A percentile compares a stretch with the other conserved stretches of the same genome.
Conservation (phyloP, 805 yeast species). For the Tetrapisispora pingtungensis region DNA sequence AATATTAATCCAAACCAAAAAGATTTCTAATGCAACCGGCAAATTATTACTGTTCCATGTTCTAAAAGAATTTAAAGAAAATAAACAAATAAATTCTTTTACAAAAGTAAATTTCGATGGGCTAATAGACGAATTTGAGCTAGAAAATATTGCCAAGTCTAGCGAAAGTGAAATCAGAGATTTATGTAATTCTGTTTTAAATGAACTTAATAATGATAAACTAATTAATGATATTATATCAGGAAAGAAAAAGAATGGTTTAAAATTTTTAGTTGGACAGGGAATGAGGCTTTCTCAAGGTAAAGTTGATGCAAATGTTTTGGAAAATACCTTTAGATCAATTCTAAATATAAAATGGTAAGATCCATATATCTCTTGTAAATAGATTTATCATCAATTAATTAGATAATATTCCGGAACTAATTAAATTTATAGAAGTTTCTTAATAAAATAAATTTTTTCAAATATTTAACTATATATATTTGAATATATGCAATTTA, state of each 20-base stretch:
- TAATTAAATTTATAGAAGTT: too few species aligned
- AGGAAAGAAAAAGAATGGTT: slow-evolving; percentile 51
- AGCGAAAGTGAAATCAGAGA: slow-evolving; percentile 28
- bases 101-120: slow-evolving; percentile 25
- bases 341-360: slow-evolving; percentile 14
- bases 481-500: background rate
- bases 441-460: too few species aligned
- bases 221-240: slow-evolving; percentile 45
- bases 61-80: slow-evolving; percentile 38
- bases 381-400: background rate
- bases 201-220: slow-evolving; percentile 33
- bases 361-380: background rate
- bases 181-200: slow-evolving; percentile 39
- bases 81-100: slow-evolving; percentile 3
- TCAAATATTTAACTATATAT: background rate
- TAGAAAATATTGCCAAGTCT: slow-evolving; percentile 29
- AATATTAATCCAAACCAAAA: slow-evolving; percentile 34
- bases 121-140: slow-evolving; percentile 46
- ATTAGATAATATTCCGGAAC: background rate
- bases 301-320: slow-evolving; percentile 28
- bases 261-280: slow-evolving; percentile 74
- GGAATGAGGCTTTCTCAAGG: slow-evolving; percentile 80
- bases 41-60: slow-evolving; percentile 54
- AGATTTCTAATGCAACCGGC: slow-evolving; percentile 58
- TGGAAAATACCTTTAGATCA: slow-evolving; percentile 29